Evolutionary conservation across 2,329 filamentous ascomycete genomes (phyloP), one percentile per base, ranked within the genome.

Genomic region (Talaromyces sp.): DNA sequence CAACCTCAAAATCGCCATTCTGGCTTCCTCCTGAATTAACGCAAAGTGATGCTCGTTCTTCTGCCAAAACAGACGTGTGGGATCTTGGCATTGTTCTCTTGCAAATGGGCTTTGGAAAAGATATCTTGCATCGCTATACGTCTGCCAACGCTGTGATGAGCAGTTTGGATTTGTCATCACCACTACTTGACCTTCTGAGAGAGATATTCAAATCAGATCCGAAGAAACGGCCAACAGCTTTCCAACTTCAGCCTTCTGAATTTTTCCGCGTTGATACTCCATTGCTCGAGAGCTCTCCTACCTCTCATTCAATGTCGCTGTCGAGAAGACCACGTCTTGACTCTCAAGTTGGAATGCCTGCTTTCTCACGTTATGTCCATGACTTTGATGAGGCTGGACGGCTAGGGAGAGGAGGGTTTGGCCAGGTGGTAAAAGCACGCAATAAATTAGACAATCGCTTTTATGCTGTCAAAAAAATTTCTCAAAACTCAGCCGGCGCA

Each of bases 401-500:
- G 4, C 81, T 99, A 13, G 95, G 95, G 3, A 96, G 93, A 72
- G 95, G 95, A 50, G 95, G 93, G 0, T 99, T 96, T 75, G 95
- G 95, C 5, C 91, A 97, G 75, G 95, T 99, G 24, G 91, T 98
- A 59, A 96, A 96, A 73, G 93, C 93, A 2, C 86, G 93, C 32
- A 96, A 96, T 74, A 96, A 95, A 77, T 85, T 97, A 4, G 95
- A 98, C 71, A 91, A 91, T 0, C 90, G 93, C 61, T 88, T 96
- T 50, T 99, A 98, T 75, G 95, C 95, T 19, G 90, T 99, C 71
- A 99, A 99, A 74, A 97, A 98, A 73, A 95, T 99, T 63, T 91
- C 87, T 1, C 90, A 95, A 66, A 88, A 88, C 56, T 91, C 91
- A 0, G 84, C 89, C 27, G 83, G 87, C 11, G 80, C 82, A 5